These are phyloP conservation scores for Pseudoneurospora amorphoporcata DNA, from an alignment of 495 filamentous ascomycete genomes.

Conservation along the genomic window DNA sequence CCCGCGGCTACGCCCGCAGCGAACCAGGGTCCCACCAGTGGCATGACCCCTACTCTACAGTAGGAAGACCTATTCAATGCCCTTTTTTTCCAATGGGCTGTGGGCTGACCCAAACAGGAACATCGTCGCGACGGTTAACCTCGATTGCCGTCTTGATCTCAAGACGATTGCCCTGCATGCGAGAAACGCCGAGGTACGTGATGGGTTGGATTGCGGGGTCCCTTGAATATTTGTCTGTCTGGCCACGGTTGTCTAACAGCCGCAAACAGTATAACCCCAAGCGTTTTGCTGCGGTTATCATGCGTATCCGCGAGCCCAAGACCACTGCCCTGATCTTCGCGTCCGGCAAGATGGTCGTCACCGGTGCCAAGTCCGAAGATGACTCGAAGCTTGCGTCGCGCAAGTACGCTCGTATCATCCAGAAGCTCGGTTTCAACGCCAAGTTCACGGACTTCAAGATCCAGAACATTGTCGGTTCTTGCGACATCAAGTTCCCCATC, in stretches of 20 bases:
- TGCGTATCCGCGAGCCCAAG: constrained; percentile 99
- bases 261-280: constrained; percentile 37
- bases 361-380: constrained; percentile 96
- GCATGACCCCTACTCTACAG: constrained; percentile 96
- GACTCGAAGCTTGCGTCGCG: constrained; percentile 93
- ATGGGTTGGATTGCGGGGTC: constrained; percentile 9
- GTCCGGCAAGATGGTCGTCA: constrained; percentile 99
- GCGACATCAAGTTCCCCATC: constrained; percentile 99
- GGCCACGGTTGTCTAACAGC: constrained; percentile 23
- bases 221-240: constrained; percentile 29
- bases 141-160: constrained; percentile 93
- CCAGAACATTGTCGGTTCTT: constrained; percentile 98
- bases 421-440: constrained; percentile 98
- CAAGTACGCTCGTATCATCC: constrained; percentile 98
- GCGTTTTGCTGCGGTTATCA: constrained; percentile 99
- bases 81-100: constrained; percentile 18
- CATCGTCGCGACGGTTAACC: constrained; percentile 98
- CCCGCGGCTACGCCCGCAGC: constrained; percentile 89
- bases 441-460: constrained; percentile 99
- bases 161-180: constrained; percentile 99
- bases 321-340: constrained; percentile 97
- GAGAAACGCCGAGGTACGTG: constrained; percentile 72
- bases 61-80: constrained; percentile 54
- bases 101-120: constrained; percentile 75
- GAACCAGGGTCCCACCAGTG: constrained; percentile 60